Base-by-base conservation (phyloP, 352 stramenopile species). In the Phytophthora foliorum region DNA sequence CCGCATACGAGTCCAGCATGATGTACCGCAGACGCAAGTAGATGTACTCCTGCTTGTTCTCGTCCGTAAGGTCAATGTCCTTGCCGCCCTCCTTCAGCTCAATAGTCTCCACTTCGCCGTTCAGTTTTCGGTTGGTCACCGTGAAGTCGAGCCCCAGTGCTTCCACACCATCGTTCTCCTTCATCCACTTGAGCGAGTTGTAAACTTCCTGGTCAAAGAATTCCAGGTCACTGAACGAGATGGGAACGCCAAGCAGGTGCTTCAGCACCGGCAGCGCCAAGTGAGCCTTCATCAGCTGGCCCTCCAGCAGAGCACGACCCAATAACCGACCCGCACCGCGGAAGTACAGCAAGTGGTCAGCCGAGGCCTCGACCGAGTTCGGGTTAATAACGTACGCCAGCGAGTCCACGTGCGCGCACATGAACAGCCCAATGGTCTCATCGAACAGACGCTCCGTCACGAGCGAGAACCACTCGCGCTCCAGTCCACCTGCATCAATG, bases 11-110 rank as follows among this genome's bases (percentile, higher is more conserved):
- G 65, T 97, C 97, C 53, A 99, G 82, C 74, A 99, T 89, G 60
- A 97, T 94, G 82, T 99, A 98, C 58, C 97, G 98, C 36, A 99
- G 79, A 41, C 88, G 92, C 56, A 98, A 74, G 60, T 98, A 95
- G 17, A 99, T 86, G 81, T 98, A 99, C 78, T 99, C 94, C 24
- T 97, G 89, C 69, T 99, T 97, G 87, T 99, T 99, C 31, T 98
- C 94, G 67, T 99, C 97, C n/a, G 91, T 95, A n/a, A 96, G 64
- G 0, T 91, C 78, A 41, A 95, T 94, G 57, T 93, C 82, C 57
- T 86, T 86, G n/a, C 89, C 89, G 32, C 90, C 82, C 49, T 91
- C 80, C 71, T 94, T 95, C 13, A 96, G 74, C 16, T 95, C 89
- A n/a, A 94, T 89, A 5, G 84, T 77, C 45, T 95, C 84, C 21